These are phyloP conservation scores for Gillenia trifoliata DNA, from an alignment of 306 rosid species.

Conservation along the genomic window DNA sequence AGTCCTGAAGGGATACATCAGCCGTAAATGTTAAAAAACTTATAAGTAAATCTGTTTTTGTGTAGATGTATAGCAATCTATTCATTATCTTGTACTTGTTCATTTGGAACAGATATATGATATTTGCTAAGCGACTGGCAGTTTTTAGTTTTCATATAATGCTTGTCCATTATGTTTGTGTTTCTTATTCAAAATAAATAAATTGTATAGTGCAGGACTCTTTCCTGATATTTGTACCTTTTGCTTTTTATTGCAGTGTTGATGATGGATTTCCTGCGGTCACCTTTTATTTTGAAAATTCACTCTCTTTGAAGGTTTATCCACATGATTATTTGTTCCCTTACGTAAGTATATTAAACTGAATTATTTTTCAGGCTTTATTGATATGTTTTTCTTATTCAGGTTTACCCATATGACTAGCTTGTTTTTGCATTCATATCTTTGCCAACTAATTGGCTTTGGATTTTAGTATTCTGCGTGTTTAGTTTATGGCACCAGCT, in stretches of 20 bases:
- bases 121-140: background rate
- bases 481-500: background rate
- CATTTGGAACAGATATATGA: constrained; percentile 4
- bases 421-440: background rate
- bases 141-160: constrained; percentile 9
- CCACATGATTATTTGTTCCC: constrained; percentile 87
- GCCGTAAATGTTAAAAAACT: background rate
- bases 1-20: background rate
- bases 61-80: background rate
- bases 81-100: background rate
- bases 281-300: constrained; percentile 73
- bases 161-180: constrained; percentile 4
- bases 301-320: constrained; percentile 81
- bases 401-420: background rate
- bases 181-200: background rate
- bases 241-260: constrained; percentile 51
- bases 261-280: constrained; percentile 90
- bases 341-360: constrained; percentile 54
- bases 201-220: background rate
- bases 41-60: background rate
- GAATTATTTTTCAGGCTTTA: background rate
- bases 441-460: background rate
- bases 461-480: background rate
- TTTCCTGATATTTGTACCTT: constrained; percentile 20
- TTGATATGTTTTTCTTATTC: background rate